A percentile compares a stretch with the other conserved stretches of the same genome.
Evolutionary conservation across 2,329 filamentous ascomycete genomes (phyloP).

Genomic region (Aspergillus melleus): DNA sequence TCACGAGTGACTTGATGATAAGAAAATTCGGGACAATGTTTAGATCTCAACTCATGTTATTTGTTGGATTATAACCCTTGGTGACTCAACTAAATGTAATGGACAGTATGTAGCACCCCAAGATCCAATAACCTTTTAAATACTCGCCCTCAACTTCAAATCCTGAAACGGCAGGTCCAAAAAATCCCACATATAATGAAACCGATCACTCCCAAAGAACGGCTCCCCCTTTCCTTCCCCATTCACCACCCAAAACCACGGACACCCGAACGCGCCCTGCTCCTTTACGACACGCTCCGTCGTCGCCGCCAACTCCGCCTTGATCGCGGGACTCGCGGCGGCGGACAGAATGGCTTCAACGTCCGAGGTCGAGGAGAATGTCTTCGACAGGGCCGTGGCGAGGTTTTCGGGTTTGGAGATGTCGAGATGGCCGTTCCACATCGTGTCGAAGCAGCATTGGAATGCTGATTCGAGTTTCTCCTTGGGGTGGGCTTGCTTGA

Average conservation of each 20-base stretch:
- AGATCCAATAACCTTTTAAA: conserved; percentile 5
- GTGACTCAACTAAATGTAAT: no score
- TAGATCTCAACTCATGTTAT: no score
- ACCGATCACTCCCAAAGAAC: conserved; percentile 76
- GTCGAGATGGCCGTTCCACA: conserved; percentile 64
- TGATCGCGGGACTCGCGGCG: conserved; percentile 51
- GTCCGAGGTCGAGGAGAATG: conserved; percentile 45
- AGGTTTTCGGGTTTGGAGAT: conserved; percentile 61
- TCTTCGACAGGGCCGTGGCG: conserved; percentile 22
- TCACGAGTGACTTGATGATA: no score
- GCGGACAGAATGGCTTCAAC: conserved; percentile 58
- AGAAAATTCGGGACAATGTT: no score
- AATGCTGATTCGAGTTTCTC: conserved; percentile 56
- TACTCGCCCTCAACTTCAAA: conserved; percentile 19
- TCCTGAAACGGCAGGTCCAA: conserved; percentile 53
- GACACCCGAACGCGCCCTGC: conserved; percentile 71
- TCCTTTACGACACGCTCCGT: conserved; percentile 62
- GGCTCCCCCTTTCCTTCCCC: conserved; percentile 59
- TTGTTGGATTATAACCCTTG: background rate
- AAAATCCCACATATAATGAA: conserved; percentile 64
- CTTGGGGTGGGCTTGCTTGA: conserved; percentile 59
- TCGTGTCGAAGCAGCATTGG: conserved; percentile 56
- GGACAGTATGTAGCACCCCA: no score
- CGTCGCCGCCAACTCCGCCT: conserved; percentile 55
- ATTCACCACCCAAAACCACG: conserved; percentile 68